phyloP scores from a whole-genome alignment of 768 basidiomycete species.

The Trametes meyenii region DNA sequence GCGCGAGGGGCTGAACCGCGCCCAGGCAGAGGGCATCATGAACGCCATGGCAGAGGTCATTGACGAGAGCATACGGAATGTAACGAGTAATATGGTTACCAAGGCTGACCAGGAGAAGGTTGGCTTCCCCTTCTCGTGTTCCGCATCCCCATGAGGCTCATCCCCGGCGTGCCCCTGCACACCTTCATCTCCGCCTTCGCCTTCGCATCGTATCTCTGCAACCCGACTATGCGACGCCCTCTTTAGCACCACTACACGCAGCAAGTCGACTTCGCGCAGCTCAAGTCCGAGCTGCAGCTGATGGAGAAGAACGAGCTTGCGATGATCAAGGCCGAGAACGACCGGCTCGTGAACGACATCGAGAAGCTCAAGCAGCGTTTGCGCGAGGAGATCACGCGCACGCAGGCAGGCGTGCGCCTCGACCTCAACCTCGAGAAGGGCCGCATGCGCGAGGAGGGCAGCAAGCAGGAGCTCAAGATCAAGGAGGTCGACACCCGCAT shows the following conservation, averaged over 20 bases:
- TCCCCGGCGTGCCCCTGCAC: neutral
- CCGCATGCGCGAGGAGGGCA: constrained; percentile 90
- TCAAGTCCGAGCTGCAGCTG: constrained; percentile 94
- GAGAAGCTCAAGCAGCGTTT: constrained; percentile 94
- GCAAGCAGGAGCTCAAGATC: constrained; percentile 91
- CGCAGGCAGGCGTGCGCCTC: constrained; percentile 90
- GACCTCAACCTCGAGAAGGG: constrained; percentile 98
- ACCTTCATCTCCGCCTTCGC: neutral
- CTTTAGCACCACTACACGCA: constrained; percentile 87
- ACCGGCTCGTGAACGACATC: constrained; percentile 87
- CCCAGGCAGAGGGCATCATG: constrained; percentile 98
- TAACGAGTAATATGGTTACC: constrained; percentile 96
- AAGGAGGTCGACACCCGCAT: constrained; percentile 97
- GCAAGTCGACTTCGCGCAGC: constrained; percentile 95
- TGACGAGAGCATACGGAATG: constrained; percentile 93
- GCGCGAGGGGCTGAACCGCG: constrained; percentile 83
- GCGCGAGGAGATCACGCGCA: constrained; percentile 87
- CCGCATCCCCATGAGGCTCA: constrained; percentile 21
- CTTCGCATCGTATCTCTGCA: neutral
- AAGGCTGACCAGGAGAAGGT: constrained; percentile 98
- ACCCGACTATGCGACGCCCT: no score
- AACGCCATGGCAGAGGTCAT: constrained; percentile 95
- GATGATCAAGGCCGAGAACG: constrained; percentile 95
- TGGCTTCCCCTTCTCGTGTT: neutral
- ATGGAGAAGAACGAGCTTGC: constrained; percentile 97